These are phyloP conservation scores for Colletotrichum brevisporum DNA, from an alignment of 2,329 filamentous ascomycete species.

Conservation along the genomic window DNA sequence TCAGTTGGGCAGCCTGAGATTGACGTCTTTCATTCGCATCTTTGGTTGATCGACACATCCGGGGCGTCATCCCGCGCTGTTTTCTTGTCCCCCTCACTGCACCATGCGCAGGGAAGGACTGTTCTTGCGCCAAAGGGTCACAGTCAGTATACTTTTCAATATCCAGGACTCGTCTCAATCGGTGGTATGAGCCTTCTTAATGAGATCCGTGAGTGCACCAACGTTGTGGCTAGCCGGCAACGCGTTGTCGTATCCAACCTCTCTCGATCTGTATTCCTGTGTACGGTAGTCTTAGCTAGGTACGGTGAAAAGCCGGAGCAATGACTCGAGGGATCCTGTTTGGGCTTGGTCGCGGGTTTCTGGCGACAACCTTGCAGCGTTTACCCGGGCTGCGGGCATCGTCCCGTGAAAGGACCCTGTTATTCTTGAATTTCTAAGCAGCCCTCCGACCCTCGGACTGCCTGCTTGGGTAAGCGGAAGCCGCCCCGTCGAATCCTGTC, in stretches of 20 bases:
- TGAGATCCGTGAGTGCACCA: too few relatives aligned
- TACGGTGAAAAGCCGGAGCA: slow-evolving; percentile 29
- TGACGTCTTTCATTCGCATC: slow-evolving; percentile 32
- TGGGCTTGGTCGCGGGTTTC: slow-evolving; percentile 29
- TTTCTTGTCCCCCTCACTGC: not conserved
- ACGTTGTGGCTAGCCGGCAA: too few relatives aligned
- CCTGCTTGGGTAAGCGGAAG: slow-evolving; percentile 23
- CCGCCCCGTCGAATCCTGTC: not conserved
- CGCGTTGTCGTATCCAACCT: slow-evolving; percentile 4
- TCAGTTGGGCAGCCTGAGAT: slow-evolving; percentile 26
- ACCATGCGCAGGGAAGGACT: not conserved
- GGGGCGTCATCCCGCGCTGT: slow-evolving; percentile 17
- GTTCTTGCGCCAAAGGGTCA: too few relatives aligned
- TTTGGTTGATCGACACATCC: slow-evolving; percentile 23
- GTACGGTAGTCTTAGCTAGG: not conserved
- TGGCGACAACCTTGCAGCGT: slow-evolving; percentile 29
- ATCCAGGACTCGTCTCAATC: too few relatives aligned
- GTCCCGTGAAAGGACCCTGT: slow-evolving; percentile 31
- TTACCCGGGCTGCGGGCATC: slow-evolving; percentile 19
- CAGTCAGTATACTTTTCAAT: too few relatives aligned
- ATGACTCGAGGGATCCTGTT: slow-evolving; percentile 34
- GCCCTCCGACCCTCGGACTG: slow-evolving; percentile 34
- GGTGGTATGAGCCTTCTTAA: too few relatives aligned
- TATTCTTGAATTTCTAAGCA: slow-evolving; percentile 40
- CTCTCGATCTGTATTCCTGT: not conserved